Conservation (phyloP, 352 stramenopile genomes). For the Albugo candida region DNA sequence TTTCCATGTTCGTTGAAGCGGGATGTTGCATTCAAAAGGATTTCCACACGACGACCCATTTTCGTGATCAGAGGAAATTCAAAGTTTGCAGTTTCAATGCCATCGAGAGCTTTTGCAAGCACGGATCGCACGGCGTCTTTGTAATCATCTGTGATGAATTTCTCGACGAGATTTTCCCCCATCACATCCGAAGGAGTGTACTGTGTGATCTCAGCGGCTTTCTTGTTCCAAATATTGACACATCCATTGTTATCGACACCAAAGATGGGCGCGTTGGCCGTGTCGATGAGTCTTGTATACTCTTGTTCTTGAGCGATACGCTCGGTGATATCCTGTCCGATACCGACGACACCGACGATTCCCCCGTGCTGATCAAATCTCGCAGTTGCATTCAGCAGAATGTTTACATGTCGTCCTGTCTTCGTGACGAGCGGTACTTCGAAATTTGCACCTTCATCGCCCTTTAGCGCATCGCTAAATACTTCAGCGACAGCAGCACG, state of each 20-base stretch:
- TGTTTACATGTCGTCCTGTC: slow-evolving; percentile 9
- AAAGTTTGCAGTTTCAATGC: slow-evolving; percentile 64
- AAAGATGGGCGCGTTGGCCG: slow-evolving; percentile 45
- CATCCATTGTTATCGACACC: slow-evolving; percentile 24
- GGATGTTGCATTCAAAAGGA: slow-evolving; percentile 48
- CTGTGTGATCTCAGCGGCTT: slow-evolving; percentile 23
- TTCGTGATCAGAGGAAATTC: slow-evolving; percentile 62
- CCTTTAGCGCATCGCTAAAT: slow-evolving; percentile 5
- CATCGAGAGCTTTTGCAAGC: slow-evolving; percentile 32
- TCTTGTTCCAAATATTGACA: slow-evolving; percentile 40
- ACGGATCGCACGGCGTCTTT: slow-evolving; percentile 23
- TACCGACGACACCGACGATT: slow-evolving; percentile 13
- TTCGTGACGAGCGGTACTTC: slow-evolving; percentile 21
- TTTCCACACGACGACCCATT: slow-evolving; percentile 33
- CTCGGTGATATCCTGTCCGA: slow-evolving; percentile 13
- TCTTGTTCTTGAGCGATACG: slow-evolving; percentile 17
- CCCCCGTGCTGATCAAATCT: slow-evolving; percentile 8
- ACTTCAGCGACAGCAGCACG: slow-evolving; percentile 8
- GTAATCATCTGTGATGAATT: slow-evolving; percentile 38
- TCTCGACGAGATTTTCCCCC: slow-evolving; percentile 24
- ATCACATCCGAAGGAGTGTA: slow-evolving; percentile 26
- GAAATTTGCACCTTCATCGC: slow-evolving; percentile 16
- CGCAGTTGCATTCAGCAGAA: slow-evolving; percentile 10
- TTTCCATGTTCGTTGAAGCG: slow-evolving; percentile 47
- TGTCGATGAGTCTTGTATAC: slow-evolving; percentile 38